Evolutionary conservation across 2,329 filamentous ascomycete species (phyloP), one percentile per base, ranked within the genome.

Genomic region (Kalaharituber pfeilii): DNA sequence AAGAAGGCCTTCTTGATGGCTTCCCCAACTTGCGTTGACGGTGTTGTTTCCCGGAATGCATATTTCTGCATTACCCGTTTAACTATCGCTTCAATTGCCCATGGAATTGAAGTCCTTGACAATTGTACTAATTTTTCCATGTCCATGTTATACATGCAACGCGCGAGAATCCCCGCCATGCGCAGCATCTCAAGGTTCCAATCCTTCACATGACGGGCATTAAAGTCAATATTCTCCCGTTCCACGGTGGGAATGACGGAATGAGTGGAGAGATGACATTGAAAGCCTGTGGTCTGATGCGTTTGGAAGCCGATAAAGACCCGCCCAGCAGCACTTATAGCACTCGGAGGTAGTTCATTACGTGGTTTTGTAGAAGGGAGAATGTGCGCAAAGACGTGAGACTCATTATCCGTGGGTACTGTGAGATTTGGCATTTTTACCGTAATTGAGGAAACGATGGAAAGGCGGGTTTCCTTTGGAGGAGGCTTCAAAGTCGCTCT

Each of bases 251-350:
- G 91, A 54, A 98, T 98, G 11, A 98, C 81, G 0, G 89, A 95
- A 1, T 88, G 91, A 0, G 91, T 91, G 11, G 89, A 96, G 27
- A 98, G 83, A 67, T 98, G 91, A 66, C 93, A 84, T 15, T 89
- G 84, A 26, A 89, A 80, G 53, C 89, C 91, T 0, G 91, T 98
- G 0, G 91, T 98, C 70, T 98, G 91, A 62, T 89, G 88, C 1
- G 91, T 98, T 2, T 91, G 89, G 65, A 98, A 98, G 0, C 91
- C 91, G 64, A 98, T 98, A 65, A 96, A 98, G 53, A 98, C 84
- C 52, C 86, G 81, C 5, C 91, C 91, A 62, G 85, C 84, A 67
- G 87, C 42, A 25, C 13, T 20, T 25, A 13, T 11, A 20, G 3
- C 5, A 13, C 42, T 22, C 13, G 5, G 18, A 3, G 42, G 42